These are phyloP conservation scores for Aspergillus transmontanensis DNA, from an alignment of 2,329 filamentous ascomycete genomes.

Conservation along the genomic window DNA sequence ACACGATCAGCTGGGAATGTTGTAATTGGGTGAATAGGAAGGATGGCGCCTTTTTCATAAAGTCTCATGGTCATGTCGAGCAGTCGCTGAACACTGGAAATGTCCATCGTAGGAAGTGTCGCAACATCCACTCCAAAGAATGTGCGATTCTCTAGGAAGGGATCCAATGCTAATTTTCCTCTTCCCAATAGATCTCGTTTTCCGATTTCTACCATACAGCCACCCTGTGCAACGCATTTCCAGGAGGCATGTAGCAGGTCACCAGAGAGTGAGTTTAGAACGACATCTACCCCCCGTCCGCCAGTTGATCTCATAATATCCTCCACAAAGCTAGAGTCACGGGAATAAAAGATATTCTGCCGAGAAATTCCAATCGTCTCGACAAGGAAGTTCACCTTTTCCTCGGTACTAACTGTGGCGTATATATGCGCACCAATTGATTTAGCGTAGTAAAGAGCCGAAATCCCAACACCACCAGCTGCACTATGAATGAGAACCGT, in stretches of 20 bases:
- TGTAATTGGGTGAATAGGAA: background rate
- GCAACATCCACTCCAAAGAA: too few relatives aligned
- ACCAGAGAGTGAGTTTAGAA: background rate
- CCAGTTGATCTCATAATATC: background rate
- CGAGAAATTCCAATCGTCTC: background rate
- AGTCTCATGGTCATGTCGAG: too few relatives aligned
- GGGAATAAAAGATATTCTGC: background rate
- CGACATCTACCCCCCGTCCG: background rate
- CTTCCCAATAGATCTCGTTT: background rate
- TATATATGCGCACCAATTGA: conserved; percentile 1
- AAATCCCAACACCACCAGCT: background rate
- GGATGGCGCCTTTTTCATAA: too few relatives aligned
- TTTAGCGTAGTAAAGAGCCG: background rate
- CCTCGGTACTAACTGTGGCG: background rate
- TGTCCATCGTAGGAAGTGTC: too few relatives aligned
- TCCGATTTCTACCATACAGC: background rate
- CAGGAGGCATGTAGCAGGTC: background rate
- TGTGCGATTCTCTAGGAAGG: too few relatives aligned
- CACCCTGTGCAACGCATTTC: background rate
- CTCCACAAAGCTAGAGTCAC: too few relatives aligned
- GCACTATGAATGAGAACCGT: background rate
- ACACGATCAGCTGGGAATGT: background rate
- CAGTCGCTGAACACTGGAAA: too few relatives aligned
- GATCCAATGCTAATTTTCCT: background rate
- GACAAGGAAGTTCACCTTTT: background rate